Percentiles rank a stretch among this genome's conserved stretches.
Evolutionary conservation across 306 rosid species (phyloP).

Genomic region (Vicia sativa): DNA sequence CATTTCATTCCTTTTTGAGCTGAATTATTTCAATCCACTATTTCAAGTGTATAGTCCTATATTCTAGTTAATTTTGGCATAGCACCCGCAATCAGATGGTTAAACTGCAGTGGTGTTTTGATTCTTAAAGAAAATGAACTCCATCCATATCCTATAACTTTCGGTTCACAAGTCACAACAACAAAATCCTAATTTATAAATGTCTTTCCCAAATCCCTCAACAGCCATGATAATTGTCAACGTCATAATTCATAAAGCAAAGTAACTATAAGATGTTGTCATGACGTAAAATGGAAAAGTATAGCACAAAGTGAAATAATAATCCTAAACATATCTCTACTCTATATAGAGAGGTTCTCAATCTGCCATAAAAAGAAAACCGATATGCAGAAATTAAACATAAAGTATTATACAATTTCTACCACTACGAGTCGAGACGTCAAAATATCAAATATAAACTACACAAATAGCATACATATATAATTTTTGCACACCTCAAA

Average conservation of each 20-base stretch:
- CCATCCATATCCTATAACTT: background rate
- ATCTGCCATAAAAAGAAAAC: conserved; percentile 12
- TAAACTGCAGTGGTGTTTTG: no score
- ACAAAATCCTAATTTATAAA: background rate
- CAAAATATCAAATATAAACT: background rate
- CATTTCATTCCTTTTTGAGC: no score
- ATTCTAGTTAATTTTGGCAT: no score
- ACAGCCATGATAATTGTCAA: conserved; percentile 2
- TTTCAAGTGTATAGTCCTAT: no score
- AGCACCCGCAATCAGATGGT: no score
- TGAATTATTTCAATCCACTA: no score
- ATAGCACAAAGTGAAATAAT: background rate
- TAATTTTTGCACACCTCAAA: conserved; percentile 66
- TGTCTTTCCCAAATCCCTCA: background rate
- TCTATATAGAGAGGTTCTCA: background rate
- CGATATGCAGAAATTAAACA: conserved; percentile 5
- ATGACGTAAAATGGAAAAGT: conserved; percentile 9
- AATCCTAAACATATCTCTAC: conserved; percentile 10
- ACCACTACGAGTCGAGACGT: background rate
- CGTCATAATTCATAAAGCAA: background rate
- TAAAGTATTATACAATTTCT: background rate
- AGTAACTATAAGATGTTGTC: conserved; percentile 22
- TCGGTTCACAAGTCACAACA: background rate
- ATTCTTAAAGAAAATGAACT: background rate
- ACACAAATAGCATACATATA: conserved; percentile 10